phyloP scores from a whole-genome alignment of 495 filamentous ascomycete genomes.

The Trichoderma parareesei region DNA sequence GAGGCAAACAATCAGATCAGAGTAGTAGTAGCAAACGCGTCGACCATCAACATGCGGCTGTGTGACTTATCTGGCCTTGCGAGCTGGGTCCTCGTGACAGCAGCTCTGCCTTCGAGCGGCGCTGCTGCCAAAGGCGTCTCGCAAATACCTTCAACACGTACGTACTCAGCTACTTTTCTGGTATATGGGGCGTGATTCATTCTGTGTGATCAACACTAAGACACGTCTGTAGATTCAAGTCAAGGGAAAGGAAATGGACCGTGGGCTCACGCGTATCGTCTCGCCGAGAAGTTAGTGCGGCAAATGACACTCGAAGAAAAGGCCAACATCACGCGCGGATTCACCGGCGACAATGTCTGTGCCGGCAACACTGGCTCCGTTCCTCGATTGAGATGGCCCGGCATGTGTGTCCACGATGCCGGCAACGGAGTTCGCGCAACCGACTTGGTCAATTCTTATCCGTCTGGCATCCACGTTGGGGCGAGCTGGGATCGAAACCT shows the following conservation, averaged over 20 bases:
- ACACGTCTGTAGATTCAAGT: conserved; percentile 45
- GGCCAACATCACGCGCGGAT: conserved; percentile 48
- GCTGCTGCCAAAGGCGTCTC: background rate
- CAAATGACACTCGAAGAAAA: conserved; percentile 53
- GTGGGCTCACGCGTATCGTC: conserved; percentile 44
- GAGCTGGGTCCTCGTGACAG: background rate
- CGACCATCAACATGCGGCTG: background rate
- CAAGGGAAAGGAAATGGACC: conserved; percentile 27
- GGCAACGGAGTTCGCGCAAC: conserved; percentile 52
- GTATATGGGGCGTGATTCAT: background rate
- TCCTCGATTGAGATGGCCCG: conserved; percentile 50
- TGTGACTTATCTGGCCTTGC: background rate
- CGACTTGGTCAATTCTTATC: conserved; percentile 53
- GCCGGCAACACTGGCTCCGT: conserved; percentile 44
- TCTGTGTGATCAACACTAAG: background rate
- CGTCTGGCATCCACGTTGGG: conserved; percentile 49
- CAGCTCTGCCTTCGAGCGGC: background rate
- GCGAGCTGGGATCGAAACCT: conserved; percentile 51
- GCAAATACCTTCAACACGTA: background rate
- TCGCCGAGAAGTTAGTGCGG: conserved; percentile 45
- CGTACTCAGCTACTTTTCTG: background rate
- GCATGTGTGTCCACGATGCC: conserved; percentile 56
- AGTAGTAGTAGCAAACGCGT: background rate
- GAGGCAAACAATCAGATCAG: background rate
- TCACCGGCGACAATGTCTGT: conserved; percentile 40